A percentile compares a stretch with the other conserved stretches of the same genome.
Evolutionary conservation across 208 protist genomes (phyloP).

Genomic region (Trichomonas gallinae): DNA sequence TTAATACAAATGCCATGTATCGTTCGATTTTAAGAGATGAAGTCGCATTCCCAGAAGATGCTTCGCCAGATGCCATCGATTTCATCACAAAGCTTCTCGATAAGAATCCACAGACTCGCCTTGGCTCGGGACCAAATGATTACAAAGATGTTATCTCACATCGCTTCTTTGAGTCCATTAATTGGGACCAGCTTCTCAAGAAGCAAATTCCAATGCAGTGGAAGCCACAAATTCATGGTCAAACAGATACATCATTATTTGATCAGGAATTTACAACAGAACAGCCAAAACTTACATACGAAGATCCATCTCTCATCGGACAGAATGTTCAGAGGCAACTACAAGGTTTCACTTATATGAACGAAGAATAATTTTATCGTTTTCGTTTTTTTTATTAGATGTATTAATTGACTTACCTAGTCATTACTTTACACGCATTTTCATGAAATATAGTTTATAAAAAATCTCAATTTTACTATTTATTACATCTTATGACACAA

Average conservation of each 20-base stretch:
- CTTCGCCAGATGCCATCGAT: slow-evolving; percentile 35
- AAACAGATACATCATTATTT: slow-evolving; percentile 27
- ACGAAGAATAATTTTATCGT: neutral
- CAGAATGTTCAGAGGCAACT: neutral
- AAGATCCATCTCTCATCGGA: neutral
- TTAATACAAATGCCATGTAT: slow-evolving; percentile 52
- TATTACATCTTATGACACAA: no score
- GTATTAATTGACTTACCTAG: no score
- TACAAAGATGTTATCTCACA: slow-evolving; percentile 40
- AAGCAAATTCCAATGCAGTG: slow-evolving; percentile 28
- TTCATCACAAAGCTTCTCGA: slow-evolving; percentile 36
- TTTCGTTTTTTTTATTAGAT: no score
- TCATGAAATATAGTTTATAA: no score
- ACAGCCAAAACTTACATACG: neutral
- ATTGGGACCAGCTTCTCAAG: slow-evolving; percentile 16
- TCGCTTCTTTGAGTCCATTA: slow-evolving; percentile 31
- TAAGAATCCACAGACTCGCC: slow-evolving; percentile 27
- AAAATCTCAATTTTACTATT: no score
- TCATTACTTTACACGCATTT: no score
- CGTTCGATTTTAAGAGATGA: slow-evolving; percentile 45
- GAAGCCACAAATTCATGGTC: neutral
- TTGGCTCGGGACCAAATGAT: slow-evolving; percentile 31
- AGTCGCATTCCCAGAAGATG: slow-evolving; percentile 38
- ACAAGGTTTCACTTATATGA: neutral
- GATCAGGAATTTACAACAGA: slow-evolving; percentile 35